Evolutionary conservation across 306 rosid genomes (phyloP), one percentile per base, ranked within the genome.

Genomic region (Rosa chinensis): DNA sequence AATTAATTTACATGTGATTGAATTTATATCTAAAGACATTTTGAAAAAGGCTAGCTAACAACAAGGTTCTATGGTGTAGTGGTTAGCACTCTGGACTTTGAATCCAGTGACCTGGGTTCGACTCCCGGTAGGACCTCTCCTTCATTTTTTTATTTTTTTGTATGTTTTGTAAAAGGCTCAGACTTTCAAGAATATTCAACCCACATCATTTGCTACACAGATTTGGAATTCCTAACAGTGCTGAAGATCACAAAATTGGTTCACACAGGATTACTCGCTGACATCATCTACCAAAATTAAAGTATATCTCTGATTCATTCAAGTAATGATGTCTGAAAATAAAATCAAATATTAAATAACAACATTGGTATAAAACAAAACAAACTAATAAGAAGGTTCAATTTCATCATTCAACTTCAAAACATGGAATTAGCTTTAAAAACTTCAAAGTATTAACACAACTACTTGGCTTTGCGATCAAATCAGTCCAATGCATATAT

Each of bases 61-160:
- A 66, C 70, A 32, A 35, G 70, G 70, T 66, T 66, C 45, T 66
- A 37, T 66, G 70, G 70, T 66, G 70, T 66, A 66, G 13, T 66
- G 47, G 45, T 66, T 35, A 66, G 70, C 70, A 66, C 70, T 35
- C 70, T 66, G 70, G 45, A 66, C 70, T 66, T 66, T 66, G 70
- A 66, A 62, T 62, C 42, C 68, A 62, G 42, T 6, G 42, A 62
- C 67, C 68, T 28, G 68, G 68, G 68, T 62, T 28, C 68, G 16
- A 62, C 68, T 62, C 68, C 68, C 42, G 8, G 68, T 12, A 62
- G 68, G 42, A 62, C 68, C 20, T 28, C 18, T 12, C 68, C 17
- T 28, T 56, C 8, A n/a, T 58, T 13, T 28, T 11, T 62, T 28
- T 28, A 28, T 10, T 23, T 61, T 25, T 23, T 23, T 32, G 21